Percentiles rank a stretch among this genome's conserved stretches.
Conservation (phyloP, 495 filamentous ascomycete species). For the Bryoglossum gracile region DNA sequence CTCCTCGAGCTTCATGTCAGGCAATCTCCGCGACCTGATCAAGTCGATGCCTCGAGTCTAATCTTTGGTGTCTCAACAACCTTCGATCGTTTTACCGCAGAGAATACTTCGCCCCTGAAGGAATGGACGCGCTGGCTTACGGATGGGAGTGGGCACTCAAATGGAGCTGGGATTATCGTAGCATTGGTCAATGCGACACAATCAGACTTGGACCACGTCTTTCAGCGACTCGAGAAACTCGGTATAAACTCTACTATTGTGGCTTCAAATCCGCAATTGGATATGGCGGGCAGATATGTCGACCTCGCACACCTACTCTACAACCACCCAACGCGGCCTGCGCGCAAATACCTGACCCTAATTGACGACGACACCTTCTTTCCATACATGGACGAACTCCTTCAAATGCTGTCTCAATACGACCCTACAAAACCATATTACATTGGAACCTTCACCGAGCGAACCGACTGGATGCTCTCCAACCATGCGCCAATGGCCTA, state of each 20-base stretch:
- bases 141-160: conserved; percentile 21
- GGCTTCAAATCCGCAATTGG: conserved; percentile 21
- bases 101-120: conserved; percentile 26
- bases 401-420: conserved; percentile 38
- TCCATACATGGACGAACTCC: conserved; percentile 42
- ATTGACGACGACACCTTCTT: conserved; percentile 47
- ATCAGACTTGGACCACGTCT: conserved; percentile 26
- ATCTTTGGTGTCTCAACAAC: conserved; percentile 54
- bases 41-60: conserved; percentile 44
- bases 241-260: conserved; percentile 30
- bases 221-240: conserved; percentile 9
- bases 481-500: conserved; percentile 41
- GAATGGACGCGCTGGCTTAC: conserved; percentile 34
- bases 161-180: conserved; percentile 39
- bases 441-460: conserved; percentile 51
- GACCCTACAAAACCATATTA: conserved; percentile 42
- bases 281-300: conserved; percentile 30
- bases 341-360: conserved; percentile 27
- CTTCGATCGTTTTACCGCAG: conserved; percentile 43
- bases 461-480: conserved; percentile 28
- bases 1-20: conserved; percentile 19
- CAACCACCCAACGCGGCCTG: conserved; percentile 16
- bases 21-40: conserved; percentile 12
- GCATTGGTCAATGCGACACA: conserved; percentile 38
- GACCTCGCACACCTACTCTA: conserved; percentile 28